A percentile compares a stretch with the other conserved stretches of the same genome.
These are phyloP conservation scores for Filobasidium wieringae DNA, from an alignment of 768 basidiomycete genomes.

Conservation along the genomic window DNA sequence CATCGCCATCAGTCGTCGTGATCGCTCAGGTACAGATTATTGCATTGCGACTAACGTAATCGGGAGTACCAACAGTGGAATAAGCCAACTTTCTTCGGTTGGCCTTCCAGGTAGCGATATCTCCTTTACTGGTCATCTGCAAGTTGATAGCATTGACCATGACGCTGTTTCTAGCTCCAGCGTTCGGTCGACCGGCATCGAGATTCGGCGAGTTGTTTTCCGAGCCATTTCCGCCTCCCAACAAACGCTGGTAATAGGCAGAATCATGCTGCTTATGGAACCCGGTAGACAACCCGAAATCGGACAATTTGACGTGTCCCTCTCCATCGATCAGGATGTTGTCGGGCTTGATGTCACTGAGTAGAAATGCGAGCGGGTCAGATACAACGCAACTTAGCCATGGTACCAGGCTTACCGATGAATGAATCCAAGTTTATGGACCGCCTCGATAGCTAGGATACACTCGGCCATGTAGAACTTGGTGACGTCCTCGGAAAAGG, in stretches of 20 bases:
- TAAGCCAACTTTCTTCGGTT: slow-evolving; percentile 94
- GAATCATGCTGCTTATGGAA: slow-evolving; percentile 98
- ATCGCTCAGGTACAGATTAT: not conserved
- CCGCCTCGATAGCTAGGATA: slow-evolving; percentile 91
- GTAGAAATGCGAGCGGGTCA: slow-evolving; percentile 10
- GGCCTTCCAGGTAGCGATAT: slow-evolving; percentile 96
- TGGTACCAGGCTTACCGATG: slow-evolving; percentile 57
- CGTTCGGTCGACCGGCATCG: not conserved
- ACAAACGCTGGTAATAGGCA: slow-evolving; percentile 77
- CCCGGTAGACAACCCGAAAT: slow-evolving; percentile 97
- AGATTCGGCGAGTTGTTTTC: slow-evolving; percentile 41
- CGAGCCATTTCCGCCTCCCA: slow-evolving; percentile 49
- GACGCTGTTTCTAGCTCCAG: slow-evolving; percentile 68
- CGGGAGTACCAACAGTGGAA: slow-evolving; percentile 94
- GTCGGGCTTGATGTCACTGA: slow-evolving; percentile 96
- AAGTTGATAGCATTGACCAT: slow-evolving; percentile 95
- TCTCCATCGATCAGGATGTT: slow-evolving; percentile 97
- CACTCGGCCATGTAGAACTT: slow-evolving; percentile 99
- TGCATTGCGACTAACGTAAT: slow-evolving; percentile 45
- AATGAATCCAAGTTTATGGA: slow-evolving; percentile 93
- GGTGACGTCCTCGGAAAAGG: slow-evolving; percentile 94
- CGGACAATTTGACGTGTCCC: slow-evolving; percentile 94
- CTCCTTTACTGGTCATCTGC: slow-evolving; percentile 74
- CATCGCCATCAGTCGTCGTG: not conserved
- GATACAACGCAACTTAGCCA: not conserved